Evolutionary conservation across 805 yeast species (phyloP).

Genomic region (Saturnispora kantuleensis): DNA sequence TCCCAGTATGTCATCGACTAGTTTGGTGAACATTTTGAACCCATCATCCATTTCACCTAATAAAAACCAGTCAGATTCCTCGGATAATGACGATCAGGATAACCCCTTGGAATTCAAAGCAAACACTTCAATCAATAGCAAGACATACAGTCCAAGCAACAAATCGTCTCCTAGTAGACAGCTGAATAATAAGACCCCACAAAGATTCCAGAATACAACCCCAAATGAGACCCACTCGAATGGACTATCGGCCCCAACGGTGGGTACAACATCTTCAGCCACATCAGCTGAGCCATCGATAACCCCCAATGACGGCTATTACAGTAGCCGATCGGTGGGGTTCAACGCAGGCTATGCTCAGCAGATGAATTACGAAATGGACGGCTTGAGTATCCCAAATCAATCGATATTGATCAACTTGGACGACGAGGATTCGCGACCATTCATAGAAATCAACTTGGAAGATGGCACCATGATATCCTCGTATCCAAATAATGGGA

Average conservation of each 20-base stretch:
- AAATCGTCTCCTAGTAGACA: not conserved
- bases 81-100: not conserved
- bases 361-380: conserved; percentile 8
- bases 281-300: too few relatives aligned
- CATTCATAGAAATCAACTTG: conserved; percentile 23
- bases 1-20: conserved; percentile 3
- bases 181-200: too few relatives aligned
- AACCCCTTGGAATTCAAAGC: conserved; percentile 13
- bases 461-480: conserved; percentile 24
- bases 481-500: conserved; percentile 24
- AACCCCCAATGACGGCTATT: conserved; percentile 23
- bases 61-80: not conserved
- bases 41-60: conserved; percentile 1
- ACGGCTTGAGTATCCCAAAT: conserved; percentile 1
- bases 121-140: conserved; percentile 3
- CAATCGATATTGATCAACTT: conserved; percentile 3
- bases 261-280: too few relatives aligned
- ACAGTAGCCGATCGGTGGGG: conserved; percentile 28
- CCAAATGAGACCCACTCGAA: conserved; percentile 29
- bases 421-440: conserved; percentile 21
- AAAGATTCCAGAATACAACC: not conserved
- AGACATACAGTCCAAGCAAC: not conserved
- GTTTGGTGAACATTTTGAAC: conserved; percentile 6
- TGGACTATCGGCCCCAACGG: conserved; percentile 22
- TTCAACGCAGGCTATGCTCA: conserved; percentile 7